Evolutionary conservation across 257 asterid species (phyloP), one percentile per base, ranked within the genome.

Genomic region (Forsythia viridissima): DNA sequence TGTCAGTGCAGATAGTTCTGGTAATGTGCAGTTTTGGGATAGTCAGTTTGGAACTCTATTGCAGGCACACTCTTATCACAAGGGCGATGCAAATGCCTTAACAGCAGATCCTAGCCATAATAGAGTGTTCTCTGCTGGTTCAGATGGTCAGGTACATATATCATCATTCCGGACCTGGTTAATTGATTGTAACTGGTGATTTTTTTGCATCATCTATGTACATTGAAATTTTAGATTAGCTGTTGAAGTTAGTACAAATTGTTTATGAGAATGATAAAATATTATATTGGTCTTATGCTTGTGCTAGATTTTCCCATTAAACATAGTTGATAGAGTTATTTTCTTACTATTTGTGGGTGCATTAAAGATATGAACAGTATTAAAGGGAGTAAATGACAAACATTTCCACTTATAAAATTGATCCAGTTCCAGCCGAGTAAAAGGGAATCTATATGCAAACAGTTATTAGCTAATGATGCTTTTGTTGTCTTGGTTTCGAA

Each of bases 131-230:
- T 94, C 98, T 84, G 92, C 94, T 76, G 98, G 98, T 77, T 90
- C 98, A 74, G 99, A 94, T 85, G 99, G 99, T 79, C 98, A 94
- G 99, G 98, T 96, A 92, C 69, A 72, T 75, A n/a, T 38, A 70
- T 75, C 42, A 55, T 77, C 70, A n/a, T 36, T 48, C 67, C 18
- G 34, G 13, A 16, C 12, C 6, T 51, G 61, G 98, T 92, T 67
- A 92, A 88, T 81, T 93, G 98, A 2, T 16, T 5, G 4, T 8
- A n/a, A 51, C 16, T 5, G 7, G 12, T 16, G 7, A 16, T 51
- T 51, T 57, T 61, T 88, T 96, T 78, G 96, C 95, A 12, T 92
- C 97, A 51, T 51, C n/a, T 12, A 5, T 5, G 3, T 57, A 5
- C 11, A 51, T 4, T 40, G 66, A 36, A 51, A 16, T 16, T 51